phyloP scores from a whole-genome alignment of 2,329 filamentous ascomycete genomes.

The Fusarium aywerte region DNA sequence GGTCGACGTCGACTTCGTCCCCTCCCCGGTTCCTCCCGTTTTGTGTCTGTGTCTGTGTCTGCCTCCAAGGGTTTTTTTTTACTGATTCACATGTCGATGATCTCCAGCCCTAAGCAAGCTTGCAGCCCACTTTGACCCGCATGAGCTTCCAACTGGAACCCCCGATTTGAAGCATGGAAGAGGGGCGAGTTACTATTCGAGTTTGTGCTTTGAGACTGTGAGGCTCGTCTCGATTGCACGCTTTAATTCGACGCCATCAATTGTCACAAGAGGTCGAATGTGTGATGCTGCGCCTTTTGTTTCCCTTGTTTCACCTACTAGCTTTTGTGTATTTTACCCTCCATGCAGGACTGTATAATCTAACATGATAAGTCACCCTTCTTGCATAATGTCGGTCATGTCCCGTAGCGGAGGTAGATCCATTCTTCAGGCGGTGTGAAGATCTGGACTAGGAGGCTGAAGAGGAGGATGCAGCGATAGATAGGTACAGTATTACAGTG shows the following conservation, averaged over 20 bases:
- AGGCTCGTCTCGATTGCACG: slow-evolving; percentile 14
- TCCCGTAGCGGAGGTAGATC: slow-evolving; percentile 34
- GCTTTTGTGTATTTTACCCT: not conserved
- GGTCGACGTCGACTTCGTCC: slow-evolving; percentile 32
- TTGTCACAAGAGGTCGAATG: not conserved
- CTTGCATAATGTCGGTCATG: slow-evolving; percentile 19
- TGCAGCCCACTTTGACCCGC: slow-evolving; percentile 36
- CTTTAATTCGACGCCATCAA: slow-evolving; percentile 14
- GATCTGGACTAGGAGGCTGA: slow-evolving; percentile 15
- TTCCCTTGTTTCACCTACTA: slow-evolving; percentile 3
- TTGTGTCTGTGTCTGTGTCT: not conserved
- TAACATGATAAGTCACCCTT: slow-evolving; percentile 1
- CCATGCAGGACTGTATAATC: not conserved
- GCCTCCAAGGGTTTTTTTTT: slow-evolving; percentile 2
- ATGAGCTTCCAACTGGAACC: slow-evolving; percentile 39
- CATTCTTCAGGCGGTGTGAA: slow-evolving; percentile 40
- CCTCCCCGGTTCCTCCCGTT: slow-evolving; percentile 43
- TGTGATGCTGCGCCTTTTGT: not conserved
- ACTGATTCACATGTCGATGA: slow-evolving; percentile 47
- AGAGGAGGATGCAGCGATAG: not conserved
- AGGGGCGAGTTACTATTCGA: slow-evolving; percentile 13
- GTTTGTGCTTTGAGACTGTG: not conserved
- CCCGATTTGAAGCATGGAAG: slow-evolving; percentile 15
- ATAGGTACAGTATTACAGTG: slow-evolving; percentile 4
- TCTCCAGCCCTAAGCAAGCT: slow-evolving; percentile 43